Evolutionary conservation across 306 rosid genomes (phyloP).

Genomic region (cucumber (Cucumis sativus)): Cucumber_9930_V3 NC_026659.2:22891501-22892000

Average conservation of each 20-base stretch:
- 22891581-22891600: slow-evolving; percentile 15
- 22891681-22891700: neutral
- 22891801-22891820: neutral
- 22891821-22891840: neutral
- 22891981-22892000: slow-evolving; percentile 89
- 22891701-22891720: neutral
- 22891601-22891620: slow-evolving; percentile 4
- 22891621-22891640: neutral
- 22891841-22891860: neutral
- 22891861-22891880: neutral
- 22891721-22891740: neutral
- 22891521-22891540: slow-evolving; percentile 85
- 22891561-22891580: slow-evolving; percentile 57
- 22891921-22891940: neutral
- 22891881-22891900: neutral
- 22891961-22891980: slow-evolving; percentile 78
- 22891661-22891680: neutral
- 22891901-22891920: neutral
- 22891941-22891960: slow-evolving; percentile 49
- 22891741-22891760: neutral
- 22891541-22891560: slow-evolving; percentile 55
- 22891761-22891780: neutral
- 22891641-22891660: neutral
- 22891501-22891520: slow-evolving; percentile 99
- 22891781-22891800: neutral